These are phyloP conservation scores for Hortiboletus flavorubellus DNA, from an alignment of 768 basidiomycete genomes.

Conservation along the genomic window DNA sequence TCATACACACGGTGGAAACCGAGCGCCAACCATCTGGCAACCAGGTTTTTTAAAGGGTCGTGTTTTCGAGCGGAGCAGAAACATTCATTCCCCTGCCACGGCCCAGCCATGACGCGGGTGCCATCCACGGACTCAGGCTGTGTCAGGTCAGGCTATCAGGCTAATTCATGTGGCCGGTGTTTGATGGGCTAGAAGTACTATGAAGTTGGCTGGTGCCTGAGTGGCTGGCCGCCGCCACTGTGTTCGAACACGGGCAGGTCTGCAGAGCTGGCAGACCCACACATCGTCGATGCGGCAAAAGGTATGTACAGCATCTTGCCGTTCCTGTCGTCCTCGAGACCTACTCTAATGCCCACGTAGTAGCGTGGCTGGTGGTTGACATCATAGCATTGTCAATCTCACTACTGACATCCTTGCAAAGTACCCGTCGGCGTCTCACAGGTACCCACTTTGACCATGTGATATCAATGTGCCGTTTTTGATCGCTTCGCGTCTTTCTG, in stretches of 20 bases:
- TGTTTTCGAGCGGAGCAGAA: slow-evolving; percentile 25
- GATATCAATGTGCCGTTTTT: neutral
- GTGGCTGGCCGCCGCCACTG: slow-evolving; percentile 11
- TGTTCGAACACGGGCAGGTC: neutral
- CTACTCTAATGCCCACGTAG: neutral
- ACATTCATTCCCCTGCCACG: slow-evolving; percentile 1
- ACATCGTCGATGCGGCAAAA: neutral
- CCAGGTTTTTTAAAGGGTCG: slow-evolving; percentile 2
- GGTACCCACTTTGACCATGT: neutral
- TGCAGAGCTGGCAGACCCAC: neutral
- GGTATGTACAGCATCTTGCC: slow-evolving; percentile 5
- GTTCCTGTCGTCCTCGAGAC: neutral
- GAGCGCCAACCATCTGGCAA: slow-evolving; percentile 5
- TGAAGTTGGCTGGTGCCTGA: slow-evolving; percentile 20
- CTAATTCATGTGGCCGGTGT: slow-evolving; percentile 19
- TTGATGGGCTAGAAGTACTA: slow-evolving; percentile 1
- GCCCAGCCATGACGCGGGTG: neutral
- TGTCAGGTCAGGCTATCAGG: slow-evolving; percentile 8
- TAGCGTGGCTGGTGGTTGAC: neutral
- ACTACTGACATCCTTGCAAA: too few relatives aligned
- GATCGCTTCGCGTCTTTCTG: neutral
- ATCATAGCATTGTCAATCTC: neutral
- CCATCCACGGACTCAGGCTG: slow-evolving; percentile 7
- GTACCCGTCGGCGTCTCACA: neutral
- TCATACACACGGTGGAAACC: slow-evolving; percentile 23